phyloP scores from a whole-genome alignment of 1,139 yeast species.

The Hansenula lynferdii region DNA sequence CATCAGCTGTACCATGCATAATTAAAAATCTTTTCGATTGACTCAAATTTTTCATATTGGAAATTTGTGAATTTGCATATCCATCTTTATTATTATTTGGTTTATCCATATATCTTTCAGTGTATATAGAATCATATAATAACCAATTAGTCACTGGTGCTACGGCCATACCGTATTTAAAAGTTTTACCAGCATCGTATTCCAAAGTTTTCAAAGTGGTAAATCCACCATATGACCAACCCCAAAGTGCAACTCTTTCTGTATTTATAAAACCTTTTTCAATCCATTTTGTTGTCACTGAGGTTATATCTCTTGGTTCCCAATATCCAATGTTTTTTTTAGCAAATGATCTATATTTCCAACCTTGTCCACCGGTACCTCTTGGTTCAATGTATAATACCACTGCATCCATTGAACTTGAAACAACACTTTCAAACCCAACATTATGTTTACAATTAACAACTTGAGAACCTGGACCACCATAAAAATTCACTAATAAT shows the following conservation, averaged over 20 bases:
- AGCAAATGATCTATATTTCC: constrained; percentile 68
- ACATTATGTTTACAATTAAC: constrained; percentile 49
- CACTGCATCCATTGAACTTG: constrained; percentile 66
- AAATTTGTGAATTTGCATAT: constrained; percentile 43
- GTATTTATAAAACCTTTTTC: constrained; percentile 51
- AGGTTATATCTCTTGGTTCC: constrained; percentile 81
- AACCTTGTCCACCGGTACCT: constrained; percentile 90
- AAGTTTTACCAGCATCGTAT: constrained; percentile 58
- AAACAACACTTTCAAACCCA: constrained; percentile 66
- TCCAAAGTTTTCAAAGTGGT: constrained; percentile 74
- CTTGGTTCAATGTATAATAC: constrained; percentile 88
- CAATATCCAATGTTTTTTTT: constrained; percentile 69
- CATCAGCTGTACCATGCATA: constrained; percentile 97
- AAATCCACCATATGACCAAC: constrained; percentile 93
- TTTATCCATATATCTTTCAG: constrained; percentile 84
- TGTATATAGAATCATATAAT: constrained; percentile 75
- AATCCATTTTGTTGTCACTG: constrained; percentile 61
- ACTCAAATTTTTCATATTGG: constrained; percentile 44
- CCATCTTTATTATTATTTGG: constrained; percentile 55
- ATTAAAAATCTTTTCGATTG: constrained; percentile 57
- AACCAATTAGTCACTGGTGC: constrained; percentile 89
- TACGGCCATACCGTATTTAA: constrained; percentile 79
- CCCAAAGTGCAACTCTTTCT: constrained; percentile 82
- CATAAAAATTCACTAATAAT: constrained; percentile 76
- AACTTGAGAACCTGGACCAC: constrained; percentile 91